Conservation (phyloP, 257 asterid genomes). For the Sherardia arvensis region DNA sequence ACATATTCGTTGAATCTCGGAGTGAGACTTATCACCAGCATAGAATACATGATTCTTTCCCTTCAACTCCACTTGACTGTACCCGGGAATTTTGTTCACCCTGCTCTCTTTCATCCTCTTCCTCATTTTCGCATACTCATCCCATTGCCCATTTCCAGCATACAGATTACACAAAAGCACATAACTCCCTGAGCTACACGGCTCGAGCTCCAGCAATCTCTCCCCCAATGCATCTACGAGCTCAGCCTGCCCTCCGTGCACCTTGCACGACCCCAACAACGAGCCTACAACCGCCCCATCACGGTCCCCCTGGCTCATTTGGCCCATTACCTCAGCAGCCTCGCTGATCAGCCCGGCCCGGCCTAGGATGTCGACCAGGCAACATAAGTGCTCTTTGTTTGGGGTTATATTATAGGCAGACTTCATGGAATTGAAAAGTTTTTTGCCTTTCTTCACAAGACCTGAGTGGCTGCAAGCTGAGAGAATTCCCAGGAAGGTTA, state of each 20-base stretch:
- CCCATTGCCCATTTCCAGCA: slow-evolving; percentile 64
- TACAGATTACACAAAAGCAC: slow-evolving; percentile 51
- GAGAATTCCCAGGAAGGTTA: slow-evolving; percentile 52
- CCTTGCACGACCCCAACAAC: slow-evolving; percentile 55
- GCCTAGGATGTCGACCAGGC: slow-evolving; percentile 58
- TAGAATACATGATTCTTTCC: slow-evolving; percentile 31
- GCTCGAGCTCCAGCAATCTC: slow-evolving; percentile 22
- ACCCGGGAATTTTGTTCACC: slow-evolving; percentile 43
- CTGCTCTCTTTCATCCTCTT: slow-evolving; percentile 27
- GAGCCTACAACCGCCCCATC: slow-evolving; percentile 46
- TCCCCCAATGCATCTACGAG: slow-evolving; percentile 32
- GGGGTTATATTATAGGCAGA: slow-evolving; percentile 36
- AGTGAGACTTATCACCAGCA: slow-evolving; percentile 36
- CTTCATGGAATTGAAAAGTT: slow-evolving; percentile 38
- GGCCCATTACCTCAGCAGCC: slow-evolving; percentile 39
- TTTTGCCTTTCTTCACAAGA: slow-evolving; percentile 41
- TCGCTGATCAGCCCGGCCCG: slow-evolving; percentile 49
- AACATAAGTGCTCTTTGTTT: slow-evolving; percentile 49
- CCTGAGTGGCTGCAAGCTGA: slow-evolving; percentile 76
- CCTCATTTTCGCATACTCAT: slow-evolving; percentile 44
- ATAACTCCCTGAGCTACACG: slow-evolving; percentile 39
- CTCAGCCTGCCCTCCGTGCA: slow-evolving; percentile 44
- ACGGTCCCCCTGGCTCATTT: slow-evolving; percentile 26
- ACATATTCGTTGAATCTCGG: slow-evolving; percentile 16
- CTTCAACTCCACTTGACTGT: slow-evolving; percentile 60